A percentile compares a stretch with the other conserved stretches of the same genome.
Evolutionary conservation across 495 filamentous ascomycete genomes (phyloP).

Genomic region (Penicillium lagena): DNA sequence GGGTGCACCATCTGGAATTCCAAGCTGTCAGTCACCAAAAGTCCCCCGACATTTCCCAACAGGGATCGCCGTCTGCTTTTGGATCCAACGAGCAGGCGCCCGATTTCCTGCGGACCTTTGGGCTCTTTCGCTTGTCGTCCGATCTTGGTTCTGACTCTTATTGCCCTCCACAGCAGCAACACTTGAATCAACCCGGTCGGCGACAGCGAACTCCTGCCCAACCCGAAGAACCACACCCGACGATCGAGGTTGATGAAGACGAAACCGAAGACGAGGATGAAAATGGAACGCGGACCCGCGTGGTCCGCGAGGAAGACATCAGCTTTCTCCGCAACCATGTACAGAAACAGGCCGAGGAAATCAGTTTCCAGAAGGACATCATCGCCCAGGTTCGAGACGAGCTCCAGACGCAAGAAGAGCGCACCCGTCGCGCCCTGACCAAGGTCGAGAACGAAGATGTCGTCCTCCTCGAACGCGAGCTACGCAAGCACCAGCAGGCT

Average conservation of each 20-base stretch:
- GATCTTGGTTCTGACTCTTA: conserved; percentile 35
- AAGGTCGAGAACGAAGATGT: conserved; percentile 61
- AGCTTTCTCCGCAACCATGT: conserved; percentile 67
- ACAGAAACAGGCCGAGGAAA: conserved; percentile 71
- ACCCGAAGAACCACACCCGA: conserved; percentile 17
- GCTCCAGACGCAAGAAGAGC: conserved; percentile 54
- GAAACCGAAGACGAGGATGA: conserved; percentile 40
- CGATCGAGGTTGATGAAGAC: conserved; percentile 31
- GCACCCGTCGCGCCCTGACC: conserved; percentile 48
- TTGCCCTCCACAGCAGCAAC: conserved; percentile 35
- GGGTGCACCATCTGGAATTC: conserved; percentile 64
- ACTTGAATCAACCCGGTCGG: conserved; percentile 23
- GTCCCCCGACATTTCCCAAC: conserved; percentile 59
- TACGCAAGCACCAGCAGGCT: conserved; percentile 94
- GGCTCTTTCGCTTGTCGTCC: conserved; percentile 33
- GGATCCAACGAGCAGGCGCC: conserved; percentile 33
- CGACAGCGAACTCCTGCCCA: conserved; percentile 18
- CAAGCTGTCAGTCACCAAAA: conserved; percentile 53
- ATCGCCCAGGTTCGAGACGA: conserved; percentile 63
- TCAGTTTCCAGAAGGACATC: conserved; percentile 66
- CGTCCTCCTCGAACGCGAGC: conserved; percentile 72
- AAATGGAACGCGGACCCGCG: conserved; percentile 25
- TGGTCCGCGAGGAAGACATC: conserved; percentile 63
- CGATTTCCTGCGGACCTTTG: conserved; percentile 35
- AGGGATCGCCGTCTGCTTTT: conserved; percentile 47